A percentile compares a stretch with the other conserved stretches of the same genome.
Evolutionary conservation across 2,329 filamentous ascomycete species (phyloP).

Genomic region (Hansfordia pulvinata): DNA sequence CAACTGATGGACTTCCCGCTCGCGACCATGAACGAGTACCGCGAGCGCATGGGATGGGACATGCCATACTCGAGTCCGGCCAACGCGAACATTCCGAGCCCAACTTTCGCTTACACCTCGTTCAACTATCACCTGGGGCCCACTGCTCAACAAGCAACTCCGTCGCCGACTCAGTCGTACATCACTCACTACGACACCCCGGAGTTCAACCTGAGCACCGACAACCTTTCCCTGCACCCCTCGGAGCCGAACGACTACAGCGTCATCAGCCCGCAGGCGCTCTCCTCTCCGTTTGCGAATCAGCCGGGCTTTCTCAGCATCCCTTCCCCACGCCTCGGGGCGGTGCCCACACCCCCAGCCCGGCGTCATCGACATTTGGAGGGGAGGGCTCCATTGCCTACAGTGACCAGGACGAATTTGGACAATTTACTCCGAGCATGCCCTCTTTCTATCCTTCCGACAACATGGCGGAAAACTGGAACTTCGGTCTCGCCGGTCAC

Average conservation of each 20-base stretch:
- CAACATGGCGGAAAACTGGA: slow-evolving; percentile 24
- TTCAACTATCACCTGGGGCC: too few species aligned
- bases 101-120: slow-evolving; percentile 39
- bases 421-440: neutral
- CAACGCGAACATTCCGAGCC: too few species aligned
- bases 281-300: slow-evolving; percentile 39
- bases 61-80: too few species aligned
- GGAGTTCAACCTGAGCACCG: slow-evolving; percentile 50
- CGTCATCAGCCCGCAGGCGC: slow-evolving; percentile 38
- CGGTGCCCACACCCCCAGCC: slow-evolving; percentile 51
- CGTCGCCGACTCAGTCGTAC: slow-evolving; percentile 29
- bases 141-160: slow-evolving; percentile 26
- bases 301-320: slow-evolving; percentile 49
- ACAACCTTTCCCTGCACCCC: slow-evolving; percentile 43
- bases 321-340: slow-evolving; percentile 46
- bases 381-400: slow-evolving; percentile 47
- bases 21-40: slow-evolving; percentile 55
- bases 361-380: slow-evolving; percentile 48
- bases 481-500: slow-evolving; percentile 37
- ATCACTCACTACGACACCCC: slow-evolving; percentile 39
- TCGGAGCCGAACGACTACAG: slow-evolving; percentile 30
- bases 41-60: slow-evolving; percentile 53
- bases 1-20: slow-evolving; percentile 61
- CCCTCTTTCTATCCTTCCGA: slow-evolving; percentile 25
- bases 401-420: slow-evolving; percentile 47